Evolutionary conservation across 225 moss, liverwort and hornwort genomes (phyloP).

Genomic region (Bryum argenteum): DNA sequence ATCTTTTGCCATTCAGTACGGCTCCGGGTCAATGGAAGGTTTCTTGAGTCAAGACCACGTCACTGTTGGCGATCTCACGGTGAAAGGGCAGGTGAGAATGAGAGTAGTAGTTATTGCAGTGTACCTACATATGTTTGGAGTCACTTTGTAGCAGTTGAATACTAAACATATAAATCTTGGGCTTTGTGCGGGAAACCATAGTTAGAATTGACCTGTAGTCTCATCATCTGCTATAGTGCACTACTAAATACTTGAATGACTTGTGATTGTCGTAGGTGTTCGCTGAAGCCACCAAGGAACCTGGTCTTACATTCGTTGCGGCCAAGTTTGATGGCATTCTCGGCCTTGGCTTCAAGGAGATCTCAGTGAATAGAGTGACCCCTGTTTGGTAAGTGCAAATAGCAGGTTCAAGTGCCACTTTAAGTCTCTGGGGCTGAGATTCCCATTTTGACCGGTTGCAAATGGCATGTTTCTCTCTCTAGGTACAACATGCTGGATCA

Average conservation of each 20-base stretch:
- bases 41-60: slow-evolving; percentile 79
- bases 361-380: slow-evolving; percentile 71
- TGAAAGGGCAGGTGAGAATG: slow-evolving; percentile 70
- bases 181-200: background rate
- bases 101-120: background rate
- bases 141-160: background rate
- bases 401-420: background rate
- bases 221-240: background rate
- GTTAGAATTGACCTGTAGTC: background rate
- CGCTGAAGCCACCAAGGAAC: slow-evolving; percentile 84
- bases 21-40: slow-evolving; percentile 75
- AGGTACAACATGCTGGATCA: slow-evolving; percentile 61
- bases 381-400: slow-evolving; percentile 49
- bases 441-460: background rate
- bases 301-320: slow-evolving; percentile 64
- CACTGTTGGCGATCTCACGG: slow-evolving; percentile 61
- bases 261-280: slow-evolving; percentile 45
- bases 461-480: background rate
- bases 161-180: background rate
- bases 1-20: slow-evolving; percentile 81
- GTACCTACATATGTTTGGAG: background rate
- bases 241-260: background rate
- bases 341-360: slow-evolving; percentile 81
- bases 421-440: background rate
- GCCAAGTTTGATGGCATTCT: slow-evolving; percentile 85